These are phyloP conservation scores for Trametes coccinea DNA, from an alignment of 768 basidiomycete genomes.

Conservation along the genomic window DNA sequence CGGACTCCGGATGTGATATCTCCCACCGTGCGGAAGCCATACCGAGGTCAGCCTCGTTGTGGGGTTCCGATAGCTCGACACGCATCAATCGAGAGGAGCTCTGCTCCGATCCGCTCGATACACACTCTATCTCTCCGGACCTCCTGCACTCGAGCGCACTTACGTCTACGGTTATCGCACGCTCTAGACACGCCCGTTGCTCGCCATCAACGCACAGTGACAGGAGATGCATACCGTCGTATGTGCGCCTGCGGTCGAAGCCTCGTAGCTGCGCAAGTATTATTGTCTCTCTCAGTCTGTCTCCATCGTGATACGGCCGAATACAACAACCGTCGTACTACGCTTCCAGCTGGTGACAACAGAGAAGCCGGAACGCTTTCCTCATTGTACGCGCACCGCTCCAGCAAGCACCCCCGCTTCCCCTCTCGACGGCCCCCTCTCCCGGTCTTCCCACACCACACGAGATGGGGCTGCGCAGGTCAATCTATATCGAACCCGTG, in stretches of 20 bases:
- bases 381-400: constrained; percentile 9
- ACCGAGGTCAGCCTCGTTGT: not conserved
- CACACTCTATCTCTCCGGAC: not conserved
- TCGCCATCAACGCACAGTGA: not conserved
- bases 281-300: not conserved
- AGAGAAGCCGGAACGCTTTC: not conserved
- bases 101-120: constrained; percentile 9
- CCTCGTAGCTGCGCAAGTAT: not conserved
- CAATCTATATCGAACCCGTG: not conserved
- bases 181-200: not conserved
- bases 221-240: not conserved
- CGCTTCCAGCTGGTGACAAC: not conserved
- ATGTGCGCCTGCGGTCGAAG: not conserved
- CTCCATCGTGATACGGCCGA: not conserved
- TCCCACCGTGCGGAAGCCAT: not conserved
- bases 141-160: not conserved
- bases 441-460: too few species aligned
- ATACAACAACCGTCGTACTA: not conserved
- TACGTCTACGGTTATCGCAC: not conserved
- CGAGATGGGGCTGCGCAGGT: not conserved
- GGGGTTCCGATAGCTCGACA: constrained; percentile 3
- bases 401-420: not conserved
- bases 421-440: too few species aligned
- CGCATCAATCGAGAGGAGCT: not conserved
- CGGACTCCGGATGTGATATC: not conserved